These are phyloP conservation scores for Pseudogymnoascus sp. DNA, from an alignment of 2,329 filamentous ascomycete genomes.

Conservation along the genomic window DNA sequence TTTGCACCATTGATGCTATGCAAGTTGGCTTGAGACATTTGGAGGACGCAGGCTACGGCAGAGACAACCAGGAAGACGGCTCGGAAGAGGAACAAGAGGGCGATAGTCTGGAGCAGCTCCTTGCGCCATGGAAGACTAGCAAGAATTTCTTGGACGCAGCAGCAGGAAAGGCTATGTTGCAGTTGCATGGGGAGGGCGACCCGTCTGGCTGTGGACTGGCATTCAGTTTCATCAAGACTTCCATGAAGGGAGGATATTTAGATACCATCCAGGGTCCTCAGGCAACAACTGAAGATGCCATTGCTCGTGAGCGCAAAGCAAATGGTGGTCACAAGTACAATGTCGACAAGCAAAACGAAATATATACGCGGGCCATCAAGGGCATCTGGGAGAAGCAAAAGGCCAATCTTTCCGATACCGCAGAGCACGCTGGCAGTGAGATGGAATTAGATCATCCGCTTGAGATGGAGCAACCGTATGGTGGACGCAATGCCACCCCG, in stretches of 20 bases:
- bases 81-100: conserved; percentile 34
- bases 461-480: conserved; percentile 51
- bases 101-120: conserved; percentile 74
- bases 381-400: conserved; percentile 90
- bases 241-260: conserved; percentile 95
- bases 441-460: conserved; percentile 21
- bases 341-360: conserved; percentile 84
- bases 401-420: conserved; percentile 62
- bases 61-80: conserved; percentile 40
- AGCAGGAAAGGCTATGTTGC: conserved; percentile 92
- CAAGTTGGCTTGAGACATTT: conserved; percentile 89
- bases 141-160: conserved; percentile 95
- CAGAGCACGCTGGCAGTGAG: conserved; percentile 59
- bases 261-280: conserved; percentile 65
- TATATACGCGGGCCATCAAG: conserved; percentile 85
- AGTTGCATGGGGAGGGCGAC: conserved; percentile 88
- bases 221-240: conserved; percentile 95
- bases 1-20: conserved; percentile 93
- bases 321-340: conserved; percentile 97
- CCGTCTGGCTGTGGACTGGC: conserved; percentile 88
- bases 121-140: conserved; percentile 93
- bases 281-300: conserved; percentile 69
- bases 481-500: conserved; percentile 46
- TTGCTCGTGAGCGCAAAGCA: conserved; percentile 63
- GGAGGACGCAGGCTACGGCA: conserved; percentile 81